Base-by-base conservation (phyloP, 2,329 filamentous ascomycete species). In the Rosellinia necatrix region DNA sequence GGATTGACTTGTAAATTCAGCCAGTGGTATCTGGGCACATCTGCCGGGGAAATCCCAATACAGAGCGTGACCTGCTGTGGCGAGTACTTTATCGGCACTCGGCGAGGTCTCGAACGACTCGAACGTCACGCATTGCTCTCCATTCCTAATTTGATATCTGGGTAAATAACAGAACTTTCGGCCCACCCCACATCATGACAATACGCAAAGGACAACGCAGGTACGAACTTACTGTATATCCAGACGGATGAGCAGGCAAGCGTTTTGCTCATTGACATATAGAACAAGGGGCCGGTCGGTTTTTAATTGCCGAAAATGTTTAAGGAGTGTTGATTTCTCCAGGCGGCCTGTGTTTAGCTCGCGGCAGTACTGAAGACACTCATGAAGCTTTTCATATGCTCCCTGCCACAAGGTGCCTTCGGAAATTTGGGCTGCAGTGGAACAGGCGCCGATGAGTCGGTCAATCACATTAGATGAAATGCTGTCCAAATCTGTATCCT, bases 41-140 rank as follows among this genome's bases (percentile, higher is more conserved):
- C 68, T 68, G 0, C 79, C 81, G 0, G 84, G 84, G 60, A 87
- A 87, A 22, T 79, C 75, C 76, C 83, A 84, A 55, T 73, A 62
- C 3, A 87, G 64, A 1, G 81, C 74, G 24, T 74, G 72, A 30
- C 76, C 65, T 0, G 79, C 68, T 0, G 79, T 68, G 2, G 74
- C 73, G 7, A 85, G 72, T 1, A 84, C 79, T 10, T 74, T 63
- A 27, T 78, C 73, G 2, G 79, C 79, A 1, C 66, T 58, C 0
- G 84, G 70, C 0, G 82, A 84, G 0, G 78, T 72, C 66, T 87
- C 83, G 54, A 87, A 86, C 0, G 74, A 72, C 68, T 87, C 84
- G 44, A 87, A 81, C 0, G 81, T 49, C 4, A 84, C 68, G 1
- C 15, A 34, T 3, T 72, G 49, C 1, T 64, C 57, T n/a, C 43